These are phyloP conservation scores for Tylopilus sp. DNA, from an alignment of 1,284 basidiomycete genomes.

Conservation along the genomic window DNA sequence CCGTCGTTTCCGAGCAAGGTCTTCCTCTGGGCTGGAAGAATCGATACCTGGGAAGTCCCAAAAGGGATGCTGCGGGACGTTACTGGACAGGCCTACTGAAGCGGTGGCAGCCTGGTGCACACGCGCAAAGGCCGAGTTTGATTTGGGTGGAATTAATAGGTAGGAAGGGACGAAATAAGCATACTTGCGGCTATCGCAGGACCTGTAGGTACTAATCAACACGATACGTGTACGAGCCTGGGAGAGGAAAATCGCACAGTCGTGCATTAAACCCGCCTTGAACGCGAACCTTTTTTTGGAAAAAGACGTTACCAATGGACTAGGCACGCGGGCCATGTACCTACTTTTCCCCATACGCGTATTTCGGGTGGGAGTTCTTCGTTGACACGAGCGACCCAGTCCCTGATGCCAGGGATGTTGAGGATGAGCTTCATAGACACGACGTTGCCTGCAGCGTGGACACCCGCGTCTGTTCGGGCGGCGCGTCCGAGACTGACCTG, in stretches of 20 bases:
- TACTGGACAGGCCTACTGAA: conserved; percentile 8
- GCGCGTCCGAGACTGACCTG: conserved; percentile 85
- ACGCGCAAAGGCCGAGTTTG: conserved; percentile 60
- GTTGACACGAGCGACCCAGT: conserved; percentile 80
- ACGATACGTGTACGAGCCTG: background rate
- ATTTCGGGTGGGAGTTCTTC: conserved; percentile 85
- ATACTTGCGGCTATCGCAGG: conserved; percentile 93
- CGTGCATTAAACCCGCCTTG: conserved; percentile 94
- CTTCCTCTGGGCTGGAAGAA: conserved; percentile 45
- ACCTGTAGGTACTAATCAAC: conserved; percentile 41
- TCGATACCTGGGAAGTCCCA: conserved; percentile 43
- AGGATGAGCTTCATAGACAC: conserved; percentile 91
- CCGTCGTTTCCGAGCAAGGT: conserved; percentile 56
- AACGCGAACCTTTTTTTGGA: conserved; percentile 53
- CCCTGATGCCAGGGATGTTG: conserved; percentile 64
- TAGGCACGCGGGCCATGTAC: conserved; percentile 22
- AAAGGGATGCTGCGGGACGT: conserved; percentile 39
- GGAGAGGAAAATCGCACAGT: conserved; percentile 48
- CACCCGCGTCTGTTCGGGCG: conserved; percentile 95
- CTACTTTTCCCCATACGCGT: conserved; percentile 85
- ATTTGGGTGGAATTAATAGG: conserved; percentile 88
- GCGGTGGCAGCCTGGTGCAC: conserved; percentile 28
- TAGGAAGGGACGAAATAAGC: conserved; percentile 97
- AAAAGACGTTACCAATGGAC: background rate
- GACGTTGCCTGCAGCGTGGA: conserved; percentile 95